Evolutionary conservation across 805 yeast species (phyloP).

Genomic region (Pichia nakasei): DNA sequence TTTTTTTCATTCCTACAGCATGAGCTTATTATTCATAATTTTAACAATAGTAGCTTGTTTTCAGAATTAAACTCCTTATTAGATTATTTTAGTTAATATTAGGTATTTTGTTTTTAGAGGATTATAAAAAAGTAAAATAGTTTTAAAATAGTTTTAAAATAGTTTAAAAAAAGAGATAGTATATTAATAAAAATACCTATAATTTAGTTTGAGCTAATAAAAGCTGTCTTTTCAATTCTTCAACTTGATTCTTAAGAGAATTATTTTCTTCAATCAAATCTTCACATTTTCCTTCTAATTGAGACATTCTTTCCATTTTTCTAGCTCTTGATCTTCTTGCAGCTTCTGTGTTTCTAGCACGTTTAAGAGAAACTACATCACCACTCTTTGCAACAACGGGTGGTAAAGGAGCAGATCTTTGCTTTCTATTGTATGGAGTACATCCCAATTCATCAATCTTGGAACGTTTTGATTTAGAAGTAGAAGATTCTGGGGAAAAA

Average conservation of each 20-base stretch:
- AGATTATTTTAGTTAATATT: too few species aligned
- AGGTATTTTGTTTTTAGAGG: too few species aligned
- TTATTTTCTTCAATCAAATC: slow-evolving; percentile 50
- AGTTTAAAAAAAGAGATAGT: too few species aligned
- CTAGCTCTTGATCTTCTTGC: slow-evolving; percentile 93
- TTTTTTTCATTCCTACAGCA: too few species aligned
- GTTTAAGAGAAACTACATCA: slow-evolving; percentile 71
- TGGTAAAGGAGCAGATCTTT: slow-evolving; percentile 58
- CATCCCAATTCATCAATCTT: slow-evolving; percentile 67
- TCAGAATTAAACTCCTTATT: too few species aligned
- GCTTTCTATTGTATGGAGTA: slow-evolving; percentile 70
- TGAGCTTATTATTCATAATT: too few species aligned
- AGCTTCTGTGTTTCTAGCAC: slow-evolving; percentile 97
- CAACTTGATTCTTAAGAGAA: slow-evolving; percentile 54
- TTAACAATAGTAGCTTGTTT: too few species aligned
- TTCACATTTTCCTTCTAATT: slow-evolving; percentile 72
- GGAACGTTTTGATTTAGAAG: neutral
- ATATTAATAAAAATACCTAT: too few species aligned
- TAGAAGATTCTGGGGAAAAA: neutral
- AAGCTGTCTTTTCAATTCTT: slow-evolving; percentile 30
- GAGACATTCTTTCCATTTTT: slow-evolving; percentile 79
- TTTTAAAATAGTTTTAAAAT: too few species aligned
- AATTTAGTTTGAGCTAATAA: too few species aligned
- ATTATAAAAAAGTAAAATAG: too few species aligned
- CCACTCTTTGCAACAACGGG: slow-evolving; percentile 53